Evolutionary conservation across 1,284 basidiomycete genomes (phyloP), one percentile per base, ranked within the genome.

Genomic region (Ceratobasidium sp.): DNA sequence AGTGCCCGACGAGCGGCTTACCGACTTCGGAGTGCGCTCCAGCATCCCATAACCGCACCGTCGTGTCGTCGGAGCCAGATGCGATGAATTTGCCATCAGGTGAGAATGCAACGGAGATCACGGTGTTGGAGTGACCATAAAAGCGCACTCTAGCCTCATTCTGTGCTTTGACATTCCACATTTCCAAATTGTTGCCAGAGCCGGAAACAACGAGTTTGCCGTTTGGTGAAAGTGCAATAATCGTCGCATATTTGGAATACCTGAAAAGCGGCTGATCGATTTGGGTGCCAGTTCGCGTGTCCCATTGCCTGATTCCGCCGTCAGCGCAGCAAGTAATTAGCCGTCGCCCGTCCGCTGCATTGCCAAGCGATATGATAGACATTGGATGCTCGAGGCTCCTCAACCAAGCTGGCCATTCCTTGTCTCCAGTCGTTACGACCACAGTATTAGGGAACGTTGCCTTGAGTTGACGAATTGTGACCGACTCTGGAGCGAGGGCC

Each of bases 141-240:
- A n/a, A 27, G 43, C 17, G 32, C 29, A 10, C 4, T 4, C 32
- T 34, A 4, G 8, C 68, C 29, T 45, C 5, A 53, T 15, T 31
- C 20, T 13, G 50, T 27, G 42, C 52, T 35, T 60, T 60, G 67
- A 1, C 52, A 8, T 17, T 47, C 43, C n/a, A 70, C 31, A 12
- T n/a, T 54, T 38, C 20, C 62, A 45, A 52, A 22, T 5, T 2
- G 38, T 71, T 69, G n/a, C 35, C 4, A 13, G 70, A 70, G 15
- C 53, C 69, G 2, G 68, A 69, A 8, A 49, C 70, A 10, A 71
- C 10, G 31, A 13, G 35, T 20, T 25, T 45, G 20, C 70, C 69
- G 54, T 70, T 70, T 32, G 56, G 42, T 31, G 47, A 64, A 32
- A 60, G 65, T 6, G 50, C 69, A 8, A 67, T 25, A 20, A n/a